Percentiles rank a stretch among this genome's conserved stretches.
phyloP scores from a whole-genome alignment of 768 basidiomycete genomes.

The Suillus ampliporus region DNA sequence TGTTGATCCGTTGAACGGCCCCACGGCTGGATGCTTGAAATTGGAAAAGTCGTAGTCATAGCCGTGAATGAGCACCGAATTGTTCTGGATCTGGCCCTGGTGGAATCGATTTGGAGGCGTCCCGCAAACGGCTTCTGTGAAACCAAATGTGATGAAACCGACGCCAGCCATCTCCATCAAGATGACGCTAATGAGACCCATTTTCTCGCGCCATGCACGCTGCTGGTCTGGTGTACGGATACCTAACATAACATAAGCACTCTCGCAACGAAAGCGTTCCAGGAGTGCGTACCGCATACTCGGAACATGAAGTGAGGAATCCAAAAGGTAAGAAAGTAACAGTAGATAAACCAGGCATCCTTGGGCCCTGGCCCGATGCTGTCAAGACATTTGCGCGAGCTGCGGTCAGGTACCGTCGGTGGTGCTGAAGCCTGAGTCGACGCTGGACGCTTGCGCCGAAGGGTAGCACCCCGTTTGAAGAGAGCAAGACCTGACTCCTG shows the following conservation, averaged over 20 bases:
- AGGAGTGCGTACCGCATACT: slow-evolving; percentile 67
- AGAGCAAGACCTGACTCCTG: slow-evolving; percentile 92
- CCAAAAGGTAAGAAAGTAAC: slow-evolving; percentile 80
- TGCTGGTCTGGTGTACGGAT: slow-evolving; percentile 91
- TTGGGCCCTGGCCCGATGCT: slow-evolving; percentile 87
- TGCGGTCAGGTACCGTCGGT: slow-evolving; percentile 40
- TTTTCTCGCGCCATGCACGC: slow-evolving; percentile 98
- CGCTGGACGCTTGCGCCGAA: slow-evolving; percentile 69
- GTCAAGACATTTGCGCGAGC: slow-evolving; percentile 61
- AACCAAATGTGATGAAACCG: slow-evolving; percentile 98
- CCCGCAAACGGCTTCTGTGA: slow-evolving; percentile 93
- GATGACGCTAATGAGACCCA: slow-evolving; percentile 88
- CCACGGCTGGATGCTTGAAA: slow-evolving; percentile 81
- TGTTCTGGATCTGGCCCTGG: slow-evolving; percentile 74
- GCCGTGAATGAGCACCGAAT: slow-evolving; percentile 92
- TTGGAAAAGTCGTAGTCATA: slow-evolving; percentile 89
- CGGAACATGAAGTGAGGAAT: slow-evolving; percentile 80
- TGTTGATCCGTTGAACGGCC: slow-evolving; percentile 73
- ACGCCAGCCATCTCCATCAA: slow-evolving; percentile 87
- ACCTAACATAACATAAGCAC: slow-evolving; percentile 51
- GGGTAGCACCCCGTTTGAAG: slow-evolving; percentile 84
- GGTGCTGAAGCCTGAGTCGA: slow-evolving; percentile 47
- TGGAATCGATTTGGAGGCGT: slow-evolving; percentile 84
- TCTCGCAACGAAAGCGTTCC: neutral
- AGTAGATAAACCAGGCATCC: slow-evolving; percentile 95